Evolutionary conservation across 441 rosid genomes (phyloP).

Genomic region (Adansonia grandidieri): DNA sequence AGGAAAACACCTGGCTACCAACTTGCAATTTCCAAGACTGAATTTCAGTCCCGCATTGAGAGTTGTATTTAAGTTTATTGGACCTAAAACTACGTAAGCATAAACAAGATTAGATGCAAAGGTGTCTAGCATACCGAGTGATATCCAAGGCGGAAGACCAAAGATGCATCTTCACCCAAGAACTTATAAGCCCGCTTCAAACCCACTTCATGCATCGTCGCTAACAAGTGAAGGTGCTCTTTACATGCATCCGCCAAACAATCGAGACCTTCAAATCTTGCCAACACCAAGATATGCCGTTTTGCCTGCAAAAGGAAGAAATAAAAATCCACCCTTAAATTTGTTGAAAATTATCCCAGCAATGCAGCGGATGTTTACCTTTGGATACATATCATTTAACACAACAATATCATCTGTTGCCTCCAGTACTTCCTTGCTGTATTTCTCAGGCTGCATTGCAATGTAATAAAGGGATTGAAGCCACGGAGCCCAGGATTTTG

Average conservation of each 20-base stretch:
- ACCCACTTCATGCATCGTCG: slow-evolving; percentile 70
- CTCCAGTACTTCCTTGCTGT: slow-evolving; percentile 63
- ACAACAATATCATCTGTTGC: slow-evolving; percentile 61
- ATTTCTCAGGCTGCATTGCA: slow-evolving; percentile 81
- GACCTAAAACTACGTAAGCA: neutral
- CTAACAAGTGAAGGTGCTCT: slow-evolving; percentile 63
- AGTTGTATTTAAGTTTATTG: neutral
- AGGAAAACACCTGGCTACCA: slow-evolving; percentile 6
- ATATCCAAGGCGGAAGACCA: slow-evolving; percentile 87
- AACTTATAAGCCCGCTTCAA: slow-evolving; percentile 70
- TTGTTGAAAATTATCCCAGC: slow-evolving; percentile 19
- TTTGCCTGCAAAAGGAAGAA: slow-evolving; percentile 55
- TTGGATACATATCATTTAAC: slow-evolving; percentile 76
- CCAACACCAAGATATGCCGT: slow-evolving; percentile 73
- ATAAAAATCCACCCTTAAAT: neutral
- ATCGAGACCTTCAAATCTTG: slow-evolving; percentile 65
- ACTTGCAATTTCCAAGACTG: slow-evolving; percentile 14
- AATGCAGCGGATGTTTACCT: slow-evolving; percentile 46
- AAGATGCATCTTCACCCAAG: slow-evolving; percentile 67
- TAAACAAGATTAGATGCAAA: neutral
- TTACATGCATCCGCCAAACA: slow-evolving; percentile 58
- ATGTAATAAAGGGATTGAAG: slow-evolving; percentile 72
- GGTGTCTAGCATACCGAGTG: slow-evolving; percentile 62
- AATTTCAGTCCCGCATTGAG: neutral
- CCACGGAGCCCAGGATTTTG: slow-evolving; percentile 77